Conservation (phyloP, 371 early-diverging fungal species). For the Rhizopus delemar region DNA sequence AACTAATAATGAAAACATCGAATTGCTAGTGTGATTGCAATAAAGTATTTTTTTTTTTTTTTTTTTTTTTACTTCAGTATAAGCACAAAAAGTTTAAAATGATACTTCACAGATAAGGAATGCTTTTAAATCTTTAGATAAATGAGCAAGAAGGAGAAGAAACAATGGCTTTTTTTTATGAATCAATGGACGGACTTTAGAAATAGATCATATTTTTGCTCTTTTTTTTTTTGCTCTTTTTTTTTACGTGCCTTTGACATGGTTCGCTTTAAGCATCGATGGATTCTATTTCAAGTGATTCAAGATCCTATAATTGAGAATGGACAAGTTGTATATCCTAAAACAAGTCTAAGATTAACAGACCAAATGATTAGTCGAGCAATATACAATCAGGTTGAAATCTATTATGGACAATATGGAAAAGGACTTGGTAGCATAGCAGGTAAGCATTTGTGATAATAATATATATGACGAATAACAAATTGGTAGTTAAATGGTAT, state of each 20-base stretch:
- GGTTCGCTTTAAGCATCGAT: slow-evolving; percentile 52
- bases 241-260: slow-evolving; percentile 13
- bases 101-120: not conserved
- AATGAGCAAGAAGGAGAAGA: not conserved
- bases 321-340: slow-evolving; percentile 28
- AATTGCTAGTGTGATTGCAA: too few species aligned
- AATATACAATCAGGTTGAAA: slow-evolving; percentile 29
- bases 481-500: slow-evolving; percentile 42
- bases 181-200: too few species aligned
- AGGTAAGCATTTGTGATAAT: slow-evolving; percentile 15
- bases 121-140: not conserved
- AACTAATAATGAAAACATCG: too few species aligned
- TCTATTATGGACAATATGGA: slow-evolving; percentile 45
- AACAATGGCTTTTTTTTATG: too few species aligned
- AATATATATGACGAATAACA: not conserved
- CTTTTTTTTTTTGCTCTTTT: not conserved
- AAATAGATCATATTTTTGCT: not conserved
- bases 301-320: slow-evolving; percentile 39
- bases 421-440: slow-evolving; percentile 30
- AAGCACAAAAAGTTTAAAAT: not conserved
- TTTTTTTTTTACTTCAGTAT: too few species aligned
- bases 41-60: too few species aligned
- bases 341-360: slow-evolving; percentile 22
- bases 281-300: slow-evolving; percentile 48
- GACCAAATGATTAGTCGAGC: slow-evolving; percentile 23